Base-by-base conservation (phyloP, 192 early-diverging fungal genomes). In the Podila verticillata region DNA sequence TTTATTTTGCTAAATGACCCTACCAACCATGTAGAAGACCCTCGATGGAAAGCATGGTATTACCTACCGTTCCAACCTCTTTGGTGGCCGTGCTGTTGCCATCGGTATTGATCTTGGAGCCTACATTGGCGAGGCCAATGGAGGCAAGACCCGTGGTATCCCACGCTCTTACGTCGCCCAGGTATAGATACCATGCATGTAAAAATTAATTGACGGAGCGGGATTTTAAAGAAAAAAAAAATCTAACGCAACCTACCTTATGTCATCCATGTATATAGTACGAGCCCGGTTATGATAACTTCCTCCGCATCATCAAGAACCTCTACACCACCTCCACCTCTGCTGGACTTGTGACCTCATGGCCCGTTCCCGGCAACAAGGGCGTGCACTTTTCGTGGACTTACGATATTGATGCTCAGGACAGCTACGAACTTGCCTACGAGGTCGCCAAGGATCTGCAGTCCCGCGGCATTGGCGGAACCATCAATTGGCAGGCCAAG, bases 401-500 rank as follows among this genome's bases (percentile, higher is more conserved):
- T 20, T 71, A 71, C 7, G 70, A 71, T 57, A 71, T 71, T 26
- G 70, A 71, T 48, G 70, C 70, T n/a, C 54, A 62, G 48, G 70
- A 61, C 61, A 63, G 61, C 35, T 71, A 64, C 24, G 61, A 54
- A 57, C 48, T 62, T 5, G 70, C 70, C 0, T 62, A 57, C 13
- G 44, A 24, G 8, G 9, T 12, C 24, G 63, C 70, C 17, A 34
- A 49, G 36, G 63, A 64, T 17, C 61, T 71, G 34, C 61, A 62
- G 47, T 36, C 26, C 4, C 51, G 60, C 3, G 70, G 70, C 13
- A 64, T 62, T 19, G 61, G 48, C 1, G 70, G 70, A 28, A 71
- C 70, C 47, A 71, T 71, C 54, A 71, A 71, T 47, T 71, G 70
- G 70, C 70, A 71, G 28, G 51, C 61, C 61, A 71, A 71, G 57